Base-by-base conservation (phyloP, 2,329 filamentous ascomycete genomes). In the Fonsecaea multimorphosa region DNA sequence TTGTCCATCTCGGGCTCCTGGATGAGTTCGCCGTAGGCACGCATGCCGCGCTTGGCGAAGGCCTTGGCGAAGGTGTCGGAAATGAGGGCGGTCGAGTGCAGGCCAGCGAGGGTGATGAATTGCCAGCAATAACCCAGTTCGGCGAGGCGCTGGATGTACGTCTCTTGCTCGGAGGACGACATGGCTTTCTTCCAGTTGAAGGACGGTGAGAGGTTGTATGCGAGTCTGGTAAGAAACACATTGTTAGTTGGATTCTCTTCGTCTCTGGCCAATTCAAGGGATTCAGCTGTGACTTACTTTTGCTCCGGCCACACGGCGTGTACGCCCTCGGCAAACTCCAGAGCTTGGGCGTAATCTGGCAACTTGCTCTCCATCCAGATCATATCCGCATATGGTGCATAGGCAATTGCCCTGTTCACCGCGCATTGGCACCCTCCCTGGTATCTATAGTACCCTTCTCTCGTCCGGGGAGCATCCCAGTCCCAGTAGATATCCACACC, bases 151-250 rank as follows among this genome's bases (percentile, higher is more conserved):
- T 89, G 84, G 83, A 99, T 99, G 83, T 98, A 99, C 22, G 95
- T 99, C 83, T 97, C 92, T 82, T 99, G 95, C 78, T 98, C 94
- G 60, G 86, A 85, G 71, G 91, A 88, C 52, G 92, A 86, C 93
- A 97, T 97, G 74, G 94, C 95, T 65, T 93, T 86, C 85, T 98
- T 98, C 95, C 95, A 99, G 87, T 99, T 99, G 90, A 99, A 99
- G 2, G 93, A 97, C 32, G 95, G 95, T 0, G 93, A 97, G 70
- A 99, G 89, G 85, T 99, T 99, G 85, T 99, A 99, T 4, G 95
- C 91, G 66, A 99, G 90, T 78, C 91, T 95, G 72, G 11, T 11
- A 49, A 19, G n/a, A 19, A 2, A 62, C 61, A 40, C 4, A n/a
- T 44, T 38, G 11, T 57, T 46, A 58, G 51, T 60, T 7, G 54